These are phyloP conservation scores for Leptographium flavum DNA, from an alignment of 2,329 filamentous ascomycete species.

Conservation along the genomic window DNA sequence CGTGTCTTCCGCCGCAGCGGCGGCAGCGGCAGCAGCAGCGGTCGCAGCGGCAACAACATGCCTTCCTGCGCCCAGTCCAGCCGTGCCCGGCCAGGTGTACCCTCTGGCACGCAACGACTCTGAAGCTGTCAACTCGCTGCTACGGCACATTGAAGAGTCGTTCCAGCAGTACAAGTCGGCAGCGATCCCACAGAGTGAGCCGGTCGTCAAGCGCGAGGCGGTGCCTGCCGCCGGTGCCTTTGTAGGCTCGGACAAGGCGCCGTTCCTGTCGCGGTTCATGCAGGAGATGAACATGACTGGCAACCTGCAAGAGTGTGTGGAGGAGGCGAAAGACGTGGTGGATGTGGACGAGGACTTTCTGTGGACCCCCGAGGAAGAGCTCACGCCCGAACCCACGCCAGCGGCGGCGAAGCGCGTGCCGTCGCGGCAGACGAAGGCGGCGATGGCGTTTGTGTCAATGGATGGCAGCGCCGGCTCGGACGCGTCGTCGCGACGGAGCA, in stretches of 20 bases:
- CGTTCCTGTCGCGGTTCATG: conserved; percentile 54
- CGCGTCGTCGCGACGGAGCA: conserved; percentile 29
- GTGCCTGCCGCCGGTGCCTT: conserved; percentile 20
- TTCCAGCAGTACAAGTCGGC: conserved; percentile 33
- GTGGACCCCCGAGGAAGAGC: conserved; percentile 33
- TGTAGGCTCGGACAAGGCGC: conserved; percentile 41
- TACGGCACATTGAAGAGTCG: conserved; percentile 38
- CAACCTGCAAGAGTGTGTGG: conserved; percentile 43
- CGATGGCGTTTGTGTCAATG: conserved; percentile 23
- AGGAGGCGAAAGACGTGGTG: conserved; percentile 43
- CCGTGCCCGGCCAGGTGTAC: conserved; percentile 41
- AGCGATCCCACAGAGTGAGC: background rate
- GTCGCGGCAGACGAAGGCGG: conserved; percentile 39
- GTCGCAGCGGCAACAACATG: conserved; percentile 1
- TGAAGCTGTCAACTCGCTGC: conserved; percentile 35
- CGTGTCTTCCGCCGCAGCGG: conserved; percentile 9
- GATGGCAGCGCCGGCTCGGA: conserved; percentile 1
- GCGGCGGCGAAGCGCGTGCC: conserved; percentile 38
- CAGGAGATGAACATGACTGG: conserved; percentile 45
- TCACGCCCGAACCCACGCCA: conserved; percentile 17
- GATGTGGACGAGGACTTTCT: conserved; percentile 25
- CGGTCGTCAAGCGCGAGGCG: background rate
- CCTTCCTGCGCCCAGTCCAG: conserved; percentile 6
- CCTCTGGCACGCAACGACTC: conserved; percentile 45
- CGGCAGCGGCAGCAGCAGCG: background rate